These are phyloP conservation scores for Gamarada debralockiae DNA, from an alignment of 495 filamentous ascomycete species.

Conservation along the genomic window DNA sequence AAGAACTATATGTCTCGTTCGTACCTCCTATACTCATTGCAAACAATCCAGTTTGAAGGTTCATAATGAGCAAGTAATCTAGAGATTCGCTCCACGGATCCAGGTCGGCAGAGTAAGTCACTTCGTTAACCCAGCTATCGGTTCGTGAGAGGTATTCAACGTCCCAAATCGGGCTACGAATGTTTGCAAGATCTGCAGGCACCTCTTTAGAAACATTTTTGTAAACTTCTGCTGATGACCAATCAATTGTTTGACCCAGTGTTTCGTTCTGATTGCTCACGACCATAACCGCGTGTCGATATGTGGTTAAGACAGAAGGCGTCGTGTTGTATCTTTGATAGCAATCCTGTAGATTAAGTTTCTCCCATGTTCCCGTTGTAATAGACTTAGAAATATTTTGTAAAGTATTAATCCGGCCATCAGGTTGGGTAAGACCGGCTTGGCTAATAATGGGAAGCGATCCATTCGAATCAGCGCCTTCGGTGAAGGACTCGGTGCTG, in stretches of 20 bases:
- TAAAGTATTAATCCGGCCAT: background rate
- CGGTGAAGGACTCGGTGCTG: background rate
- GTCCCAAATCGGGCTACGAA: background rate
- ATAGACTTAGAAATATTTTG: background rate
- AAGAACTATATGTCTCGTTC: background rate
- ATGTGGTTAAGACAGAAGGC: background rate
- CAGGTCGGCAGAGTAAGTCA: background rate
- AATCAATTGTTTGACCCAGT: background rate
- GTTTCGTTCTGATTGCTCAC: background rate
- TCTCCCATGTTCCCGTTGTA: background rate
- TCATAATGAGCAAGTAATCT: background rate
- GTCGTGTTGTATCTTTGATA: background rate
- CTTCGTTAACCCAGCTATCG: background rate
- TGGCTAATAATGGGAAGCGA: background rate
- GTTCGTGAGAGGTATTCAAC: background rate
- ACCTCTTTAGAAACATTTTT: background rate
- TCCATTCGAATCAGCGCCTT: background rate
- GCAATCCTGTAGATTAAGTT: background rate
- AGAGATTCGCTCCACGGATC: background rate
- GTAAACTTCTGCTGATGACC: background rate
- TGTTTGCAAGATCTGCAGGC: background rate
- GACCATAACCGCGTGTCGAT: background rate
- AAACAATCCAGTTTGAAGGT: background rate
- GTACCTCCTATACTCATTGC: background rate
- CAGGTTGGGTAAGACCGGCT: background rate